Evolutionary conservation across 2,329 filamentous ascomycete species (phyloP).

Genomic region (Sclerotinia subarctica): DNA sequence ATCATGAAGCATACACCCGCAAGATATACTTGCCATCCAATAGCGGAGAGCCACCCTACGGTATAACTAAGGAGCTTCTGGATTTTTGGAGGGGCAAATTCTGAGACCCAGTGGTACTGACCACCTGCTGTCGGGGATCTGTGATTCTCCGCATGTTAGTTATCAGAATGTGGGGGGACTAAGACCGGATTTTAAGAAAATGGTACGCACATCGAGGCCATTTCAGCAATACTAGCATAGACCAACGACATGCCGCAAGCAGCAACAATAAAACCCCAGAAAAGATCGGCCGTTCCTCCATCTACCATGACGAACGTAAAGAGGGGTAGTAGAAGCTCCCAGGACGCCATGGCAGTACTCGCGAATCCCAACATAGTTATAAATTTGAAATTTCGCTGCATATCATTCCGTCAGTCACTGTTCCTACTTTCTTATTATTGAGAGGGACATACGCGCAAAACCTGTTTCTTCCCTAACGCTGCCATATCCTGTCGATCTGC

Average conservation of each 20-base stretch:
- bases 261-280: slow-evolving; percentile 39
- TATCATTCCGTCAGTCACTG: neutral
- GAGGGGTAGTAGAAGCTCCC: slow-evolving; percentile 42
- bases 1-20: slow-evolving; percentile 43
- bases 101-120: slow-evolving; percentile 56
- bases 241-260: slow-evolving; percentile 33
- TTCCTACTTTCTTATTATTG: neutral
- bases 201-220: slow-evolving; percentile 32
- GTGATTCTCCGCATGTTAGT: neutral
- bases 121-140: slow-evolving; percentile 54
- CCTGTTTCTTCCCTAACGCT: slow-evolving; percentile 24
- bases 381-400: slow-evolving; percentile 42
- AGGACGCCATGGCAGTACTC: slow-evolving; percentile 43
- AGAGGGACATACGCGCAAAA: slow-evolving; percentile 20
- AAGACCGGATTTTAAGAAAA: neutral
- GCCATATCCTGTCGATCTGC: slow-evolving; percentile 24
- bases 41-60: slow-evolving; percentile 46
- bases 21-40: slow-evolving; percentile 46
- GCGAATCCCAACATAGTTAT: slow-evolving; percentile 44
- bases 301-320: slow-evolving; percentile 23
- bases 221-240: slow-evolving; percentile 31
- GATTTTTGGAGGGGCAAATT: slow-evolving; percentile 47
- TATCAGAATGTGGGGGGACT: neutral
- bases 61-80: slow-evolving; percentile 55
- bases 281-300: slow-evolving; percentile 36